Conservation (phyloP, 768 basidiomycete genomes). For the Auricularia sp. region DNA sequence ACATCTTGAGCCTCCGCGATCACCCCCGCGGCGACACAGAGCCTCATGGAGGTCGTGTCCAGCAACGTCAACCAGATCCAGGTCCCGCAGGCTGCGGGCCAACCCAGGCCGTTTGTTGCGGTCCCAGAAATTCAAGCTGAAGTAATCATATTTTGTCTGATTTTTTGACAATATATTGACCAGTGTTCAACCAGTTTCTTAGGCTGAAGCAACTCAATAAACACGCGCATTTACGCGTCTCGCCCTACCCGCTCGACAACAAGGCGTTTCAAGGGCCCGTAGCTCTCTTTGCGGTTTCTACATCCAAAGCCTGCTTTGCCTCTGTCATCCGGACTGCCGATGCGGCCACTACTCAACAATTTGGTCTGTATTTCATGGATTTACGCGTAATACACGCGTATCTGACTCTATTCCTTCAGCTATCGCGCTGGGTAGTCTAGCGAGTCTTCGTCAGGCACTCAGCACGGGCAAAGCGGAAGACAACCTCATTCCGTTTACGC, state of each 20-base stretch:
- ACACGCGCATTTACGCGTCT: constrained; percentile 54
- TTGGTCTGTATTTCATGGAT: constrained; percentile 1
- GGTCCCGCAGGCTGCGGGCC: not conserved
- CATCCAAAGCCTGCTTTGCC: constrained; percentile 60
- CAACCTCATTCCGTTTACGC: constrained; percentile 34
- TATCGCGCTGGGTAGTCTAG: constrained; percentile 51
- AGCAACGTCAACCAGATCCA: not conserved
- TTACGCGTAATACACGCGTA: not conserved
- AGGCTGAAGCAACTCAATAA: constrained; percentile 40
- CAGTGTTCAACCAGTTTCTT: constrained; percentile 23
- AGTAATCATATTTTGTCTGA: not conserved
- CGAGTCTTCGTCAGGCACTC: constrained; percentile 37
- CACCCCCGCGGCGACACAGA: not conserved
- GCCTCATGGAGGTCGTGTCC: not conserved
- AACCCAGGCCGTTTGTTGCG: not conserved
- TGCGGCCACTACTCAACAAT: constrained; percentile 27
- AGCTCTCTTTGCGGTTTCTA: constrained; percentile 49
- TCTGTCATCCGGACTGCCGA: constrained; percentile 36
- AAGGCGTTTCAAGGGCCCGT: constrained; percentile 34
- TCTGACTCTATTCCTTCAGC: constrained; percentile 25
- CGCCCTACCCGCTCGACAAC: constrained; percentile 38
- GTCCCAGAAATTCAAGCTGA: not conserved
- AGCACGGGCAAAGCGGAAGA: constrained; percentile 14
- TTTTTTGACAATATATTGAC: not conserved
- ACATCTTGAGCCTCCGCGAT: no score